These are phyloP conservation scores for Trichosporon sp. DNA, from an alignment of 1,284 basidiomycete species.

Conservation along the genomic window DNA sequence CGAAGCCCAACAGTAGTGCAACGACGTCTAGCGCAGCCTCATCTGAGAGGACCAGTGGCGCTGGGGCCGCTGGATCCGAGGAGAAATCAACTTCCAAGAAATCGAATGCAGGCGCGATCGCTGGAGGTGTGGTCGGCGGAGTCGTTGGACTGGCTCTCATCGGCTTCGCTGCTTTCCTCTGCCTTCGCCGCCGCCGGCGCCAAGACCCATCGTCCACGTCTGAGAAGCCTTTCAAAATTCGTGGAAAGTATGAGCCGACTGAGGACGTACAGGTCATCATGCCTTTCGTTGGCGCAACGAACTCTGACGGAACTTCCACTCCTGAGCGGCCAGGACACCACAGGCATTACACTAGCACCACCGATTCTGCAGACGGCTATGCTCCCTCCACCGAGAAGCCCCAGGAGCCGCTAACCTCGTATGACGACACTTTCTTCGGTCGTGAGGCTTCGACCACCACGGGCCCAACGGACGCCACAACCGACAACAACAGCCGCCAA, in stretches of 20 bases:
- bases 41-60: no score
- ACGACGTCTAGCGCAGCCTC: not conserved
- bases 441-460: not conserved
- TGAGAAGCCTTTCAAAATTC: not conserved
- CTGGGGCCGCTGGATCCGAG: not conserved
- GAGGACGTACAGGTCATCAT: not conserved
- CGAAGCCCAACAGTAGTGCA: not conserved
- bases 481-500: no score
- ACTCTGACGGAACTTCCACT: not conserved
- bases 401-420: not conserved
- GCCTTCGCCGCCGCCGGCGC: not conserved
- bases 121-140: not conserved
- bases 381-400: not conserved
- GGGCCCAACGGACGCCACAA: not conserved
- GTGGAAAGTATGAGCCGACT: not conserved
- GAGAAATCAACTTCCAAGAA: not conserved
- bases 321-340: no score
- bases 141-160: not conserved
- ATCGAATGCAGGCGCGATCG: not conserved
- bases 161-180: not conserved
- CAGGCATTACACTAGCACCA: not conserved
- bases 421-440: not conserved
- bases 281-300: not conserved
- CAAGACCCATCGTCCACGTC: not conserved
- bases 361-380: not conserved